Percentiles rank a stretch among this genome's conserved stretches.
These are phyloP conservation scores for Puccinellia tenuiflora DNA, from an alignment of 176 grass and related monocot genomes.

Conservation along the genomic window DNA sequence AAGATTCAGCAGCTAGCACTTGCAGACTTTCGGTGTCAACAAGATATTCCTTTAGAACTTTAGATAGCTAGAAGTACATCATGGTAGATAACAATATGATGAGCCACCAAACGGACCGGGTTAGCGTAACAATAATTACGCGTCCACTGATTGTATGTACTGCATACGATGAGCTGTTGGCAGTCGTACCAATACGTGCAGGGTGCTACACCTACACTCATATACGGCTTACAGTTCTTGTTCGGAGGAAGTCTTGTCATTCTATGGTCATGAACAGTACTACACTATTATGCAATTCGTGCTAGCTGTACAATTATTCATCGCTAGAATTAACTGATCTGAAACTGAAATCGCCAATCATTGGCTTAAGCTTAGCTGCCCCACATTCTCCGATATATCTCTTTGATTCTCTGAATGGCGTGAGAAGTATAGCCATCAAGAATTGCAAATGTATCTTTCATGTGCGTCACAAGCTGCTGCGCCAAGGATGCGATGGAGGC, in stretches of 20 bases:
- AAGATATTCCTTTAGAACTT: background rate
- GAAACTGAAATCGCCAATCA: background rate
- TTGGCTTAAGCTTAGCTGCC: background rate
- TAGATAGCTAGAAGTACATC: background rate
- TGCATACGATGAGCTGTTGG: no score
- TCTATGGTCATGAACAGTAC: no score
- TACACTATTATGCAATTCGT: background rate
- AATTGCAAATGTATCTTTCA: background rate
- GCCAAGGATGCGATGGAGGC: background rate
- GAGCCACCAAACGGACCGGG: no score
- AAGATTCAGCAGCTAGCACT: background rate
- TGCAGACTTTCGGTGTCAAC: conserved; percentile 9
- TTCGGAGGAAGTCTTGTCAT: no score
- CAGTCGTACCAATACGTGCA: no score
- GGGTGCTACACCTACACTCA: no score
- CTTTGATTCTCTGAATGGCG: background rate
- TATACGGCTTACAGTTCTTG: no score
- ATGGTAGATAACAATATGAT: no score
- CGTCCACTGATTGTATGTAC: no score
- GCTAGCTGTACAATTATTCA: background rate
- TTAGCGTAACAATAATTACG: no score
- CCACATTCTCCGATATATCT: background rate
- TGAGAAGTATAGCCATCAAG: background rate
- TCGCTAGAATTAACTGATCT: background rate
- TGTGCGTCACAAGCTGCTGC: background rate